phyloP scores from a whole-genome alignment of 768 basidiomycete genomes.

The Mycena belliarum region DNA sequence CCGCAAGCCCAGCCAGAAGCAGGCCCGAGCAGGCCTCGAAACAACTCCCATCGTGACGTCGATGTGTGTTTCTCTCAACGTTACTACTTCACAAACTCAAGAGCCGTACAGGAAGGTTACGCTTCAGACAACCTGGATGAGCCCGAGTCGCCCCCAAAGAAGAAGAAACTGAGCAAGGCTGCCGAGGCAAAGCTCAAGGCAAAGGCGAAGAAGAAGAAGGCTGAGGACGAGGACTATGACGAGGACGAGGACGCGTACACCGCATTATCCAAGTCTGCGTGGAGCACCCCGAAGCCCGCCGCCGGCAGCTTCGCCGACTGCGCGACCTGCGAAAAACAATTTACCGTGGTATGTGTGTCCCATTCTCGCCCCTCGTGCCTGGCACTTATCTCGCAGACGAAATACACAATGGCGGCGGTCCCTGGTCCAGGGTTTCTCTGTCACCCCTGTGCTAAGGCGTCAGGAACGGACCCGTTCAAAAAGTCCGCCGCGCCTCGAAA shows the following conservation, averaged over 20 bases:
- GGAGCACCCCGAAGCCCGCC: constrained; percentile 54
- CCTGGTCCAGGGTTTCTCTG: constrained; percentile 81
- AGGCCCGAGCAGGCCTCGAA: constrained; percentile 40
- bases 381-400: constrained; percentile 53
- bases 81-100: background rate
- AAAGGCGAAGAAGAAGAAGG: constrained; percentile 45
- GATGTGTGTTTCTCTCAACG: background rate
- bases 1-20: constrained; percentile 43
- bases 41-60: constrained; percentile 1
- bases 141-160: constrained; percentile 51
- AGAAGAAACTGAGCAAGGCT: constrained; percentile 55
- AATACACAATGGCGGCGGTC: constrained; percentile 78
- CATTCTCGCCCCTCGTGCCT: background rate
- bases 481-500: constrained; percentile 64
- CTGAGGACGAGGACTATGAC: constrained; percentile 50
- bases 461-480: constrained; percentile 85
- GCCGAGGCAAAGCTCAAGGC: constrained; percentile 43
- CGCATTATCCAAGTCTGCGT: constrained; percentile 56
- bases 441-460: constrained; percentile 76
- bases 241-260: constrained; percentile 71
- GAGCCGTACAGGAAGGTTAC: constrained; percentile 42
- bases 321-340: constrained; percentile 78
- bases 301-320: constrained; percentile 82
- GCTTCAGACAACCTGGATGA: constrained; percentile 79
- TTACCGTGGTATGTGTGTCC: constrained; percentile 88